Conservation (phyloP, 805 yeast species). For the Candida quercuum region DNA sequence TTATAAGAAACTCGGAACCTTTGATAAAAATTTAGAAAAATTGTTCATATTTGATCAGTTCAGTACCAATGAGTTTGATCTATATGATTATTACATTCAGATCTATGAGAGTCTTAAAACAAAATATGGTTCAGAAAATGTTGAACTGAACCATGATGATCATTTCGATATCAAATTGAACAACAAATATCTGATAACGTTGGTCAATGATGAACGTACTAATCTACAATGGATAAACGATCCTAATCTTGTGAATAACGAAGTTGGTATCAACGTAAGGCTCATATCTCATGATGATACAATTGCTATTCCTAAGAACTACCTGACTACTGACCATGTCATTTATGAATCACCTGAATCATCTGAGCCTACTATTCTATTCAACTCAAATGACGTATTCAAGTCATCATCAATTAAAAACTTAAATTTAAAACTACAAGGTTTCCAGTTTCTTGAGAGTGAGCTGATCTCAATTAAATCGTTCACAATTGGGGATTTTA, state of each 20-base stretch:
- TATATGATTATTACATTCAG: constrained; percentile 15
- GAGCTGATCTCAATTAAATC: background rate
- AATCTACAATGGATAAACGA: constrained; percentile 1
- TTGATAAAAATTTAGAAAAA: constrained; percentile 16
- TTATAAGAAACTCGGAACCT: constrained; percentile 12
- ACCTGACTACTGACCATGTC: background rate
- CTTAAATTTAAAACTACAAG: background rate
- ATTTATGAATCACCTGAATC: background rate
- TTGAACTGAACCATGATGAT: constrained; percentile 14
- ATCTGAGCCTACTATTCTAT: background rate
- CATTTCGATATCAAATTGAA: constrained; percentile 12
- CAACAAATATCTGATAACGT: constrained; percentile 7
- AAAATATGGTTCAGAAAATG: constrained; percentile 4
- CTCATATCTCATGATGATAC: background rate
- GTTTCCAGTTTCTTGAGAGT: constrained; percentile 3
- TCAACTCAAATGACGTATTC: background rate
- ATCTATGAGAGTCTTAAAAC: constrained; percentile 4
- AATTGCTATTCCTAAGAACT: background rate
- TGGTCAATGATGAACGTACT: constrained; percentile 16
- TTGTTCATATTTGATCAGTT: constrained; percentile 20
- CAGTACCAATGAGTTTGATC: constrained; percentile 14
- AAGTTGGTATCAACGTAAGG: constrained; percentile 11
- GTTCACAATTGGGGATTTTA: background rate
- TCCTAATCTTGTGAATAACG: constrained; percentile 1
- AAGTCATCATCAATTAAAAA: background rate